Evolutionary conservation across 73 alveolate genomes (phyloP).

Genomic region (Paramecium tetraurelia): DNA sequence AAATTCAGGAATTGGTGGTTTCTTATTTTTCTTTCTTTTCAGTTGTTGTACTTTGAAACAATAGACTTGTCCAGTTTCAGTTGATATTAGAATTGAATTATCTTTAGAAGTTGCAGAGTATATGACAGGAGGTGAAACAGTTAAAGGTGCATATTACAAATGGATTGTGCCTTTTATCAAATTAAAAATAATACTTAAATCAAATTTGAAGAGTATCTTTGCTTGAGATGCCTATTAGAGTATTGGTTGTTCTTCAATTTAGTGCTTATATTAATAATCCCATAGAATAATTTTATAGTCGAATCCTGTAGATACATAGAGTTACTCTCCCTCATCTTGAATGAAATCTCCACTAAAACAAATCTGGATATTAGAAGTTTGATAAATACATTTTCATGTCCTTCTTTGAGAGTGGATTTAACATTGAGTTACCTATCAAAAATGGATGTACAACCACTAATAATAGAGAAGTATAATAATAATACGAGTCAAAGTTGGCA

Average conservation of each 20-base stretch:
- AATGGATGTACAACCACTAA: neutral
- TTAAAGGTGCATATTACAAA: neutral
- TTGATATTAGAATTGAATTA: neutral
- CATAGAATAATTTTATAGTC: constrained; percentile 15
- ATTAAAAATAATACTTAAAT: neutral
- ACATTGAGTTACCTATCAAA: neutral
- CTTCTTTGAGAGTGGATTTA: neutral
- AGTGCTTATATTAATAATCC: neutral
- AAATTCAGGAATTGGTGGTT: neutral
- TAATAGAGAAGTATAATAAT: neutral
- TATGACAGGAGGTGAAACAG: constrained; percentile 1
- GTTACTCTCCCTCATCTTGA: neutral
- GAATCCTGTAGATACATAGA: constrained; percentile 7
- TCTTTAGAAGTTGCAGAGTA: neutral
- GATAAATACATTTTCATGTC: neutral
- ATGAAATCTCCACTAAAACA: constrained; percentile 38
- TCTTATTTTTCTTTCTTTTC: constrained; percentile 16
- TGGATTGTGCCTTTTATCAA: neutral
- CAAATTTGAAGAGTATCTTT: neutral
- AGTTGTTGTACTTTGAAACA: neutral
- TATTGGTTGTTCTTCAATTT: neutral
- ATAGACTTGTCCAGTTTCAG: constrained; percentile 44
- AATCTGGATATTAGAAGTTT: neutral
- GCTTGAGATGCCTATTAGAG: neutral
- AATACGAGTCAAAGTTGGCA: constrained; percentile 16